phyloP scores from a whole-genome alignment of 2,329 filamentous ascomycete species.

The Monosporascus sp. region DNA sequence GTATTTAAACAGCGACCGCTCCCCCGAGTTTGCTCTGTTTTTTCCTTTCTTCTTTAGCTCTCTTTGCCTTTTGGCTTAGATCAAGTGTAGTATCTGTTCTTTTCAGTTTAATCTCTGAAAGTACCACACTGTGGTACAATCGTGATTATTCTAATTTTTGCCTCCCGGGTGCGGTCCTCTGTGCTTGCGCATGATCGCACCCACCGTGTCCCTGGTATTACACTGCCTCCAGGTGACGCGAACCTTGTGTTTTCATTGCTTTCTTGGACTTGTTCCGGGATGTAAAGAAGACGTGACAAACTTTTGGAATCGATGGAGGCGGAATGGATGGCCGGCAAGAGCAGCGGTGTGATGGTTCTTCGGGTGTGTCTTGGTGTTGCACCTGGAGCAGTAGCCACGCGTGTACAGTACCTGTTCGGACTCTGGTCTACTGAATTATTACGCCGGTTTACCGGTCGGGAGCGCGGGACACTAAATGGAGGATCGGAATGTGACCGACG shows the following conservation, averaged over 20 bases:
- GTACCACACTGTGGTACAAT: conserved; percentile 59
- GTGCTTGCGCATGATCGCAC: conserved; percentile 59
- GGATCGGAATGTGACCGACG: too few species aligned
- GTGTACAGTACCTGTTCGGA: too few species aligned
- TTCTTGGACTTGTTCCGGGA: conserved; percentile 39
- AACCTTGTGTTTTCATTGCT: conserved; percentile 57
- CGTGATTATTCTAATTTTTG: conserved; percentile 80
- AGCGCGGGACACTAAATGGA: too few species aligned
- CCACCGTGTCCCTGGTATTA: conserved; percentile 68
- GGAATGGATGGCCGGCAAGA: not conserved
- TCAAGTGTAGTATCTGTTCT: conserved; percentile 93
- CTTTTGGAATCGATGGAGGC: not conserved
- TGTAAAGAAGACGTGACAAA: conserved; percentile 44
- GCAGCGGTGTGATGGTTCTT: too few species aligned
- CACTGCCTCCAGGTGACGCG: conserved; percentile 67
- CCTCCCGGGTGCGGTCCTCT: conserved; percentile 45
- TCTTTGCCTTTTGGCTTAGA: conserved; percentile 53
- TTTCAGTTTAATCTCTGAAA: conserved; percentile 93
- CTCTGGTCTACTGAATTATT: too few species aligned
- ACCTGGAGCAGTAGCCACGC: too few species aligned
- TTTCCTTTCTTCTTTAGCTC: conserved; percentile 47
- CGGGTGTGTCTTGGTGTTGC: too few species aligned
- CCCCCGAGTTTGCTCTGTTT: conserved; percentile 26
- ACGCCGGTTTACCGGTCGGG: too few species aligned
- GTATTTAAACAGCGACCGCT: conserved; percentile 9